Conservation (phyloP, 805 yeast genomes). For the Candida krabiensis region DNA sequence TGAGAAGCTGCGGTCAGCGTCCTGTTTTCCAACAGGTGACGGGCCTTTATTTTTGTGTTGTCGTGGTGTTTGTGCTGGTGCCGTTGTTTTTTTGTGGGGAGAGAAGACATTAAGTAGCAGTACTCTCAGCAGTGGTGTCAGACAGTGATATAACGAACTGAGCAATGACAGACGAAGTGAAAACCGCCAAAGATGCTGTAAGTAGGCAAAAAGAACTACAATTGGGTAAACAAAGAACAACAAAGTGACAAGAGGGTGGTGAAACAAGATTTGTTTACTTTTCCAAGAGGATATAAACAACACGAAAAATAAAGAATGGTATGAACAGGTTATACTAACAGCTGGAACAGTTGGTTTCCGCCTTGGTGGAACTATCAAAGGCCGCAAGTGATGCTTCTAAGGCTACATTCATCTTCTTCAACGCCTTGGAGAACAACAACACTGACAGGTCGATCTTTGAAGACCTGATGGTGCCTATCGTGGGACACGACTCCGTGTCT, state of each 20-base stretch:
- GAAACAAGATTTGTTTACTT: neutral
- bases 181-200: slow-evolving; percentile 32
- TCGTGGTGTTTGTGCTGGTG: slow-evolving; percentile 4
- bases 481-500: slow-evolving; percentile 21
- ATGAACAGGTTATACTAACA: slow-evolving; percentile 18
- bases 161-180: slow-evolving; percentile 27
- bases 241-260: too few relatives aligned
- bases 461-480: slow-evolving; percentile 33
- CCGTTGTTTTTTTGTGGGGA: slow-evolving; percentile 1
- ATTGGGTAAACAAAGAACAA: too few relatives aligned
- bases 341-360: slow-evolving; percentile 58
- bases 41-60: slow-evolving; percentile 3
- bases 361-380: slow-evolving; percentile 77
- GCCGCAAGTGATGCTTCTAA: slow-evolving; percentile 85
- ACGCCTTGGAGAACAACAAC: slow-evolving; percentile 49
- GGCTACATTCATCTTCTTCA: slow-evolving; percentile 76
- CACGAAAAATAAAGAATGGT: too few relatives aligned
- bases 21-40: too few relatives aligned
- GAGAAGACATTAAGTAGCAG: too few relatives aligned
- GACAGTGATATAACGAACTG: neutral
- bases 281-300: too few relatives aligned
- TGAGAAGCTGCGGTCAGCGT: too few relatives aligned
- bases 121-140: slow-evolving; percentile 1
- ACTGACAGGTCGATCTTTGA: slow-evolving; percentile 28
- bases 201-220: slow-evolving; percentile 16